phyloP scores from a whole-genome alignment of 768 basidiomycete species.

The Steccherinum ochraceum region DNA sequence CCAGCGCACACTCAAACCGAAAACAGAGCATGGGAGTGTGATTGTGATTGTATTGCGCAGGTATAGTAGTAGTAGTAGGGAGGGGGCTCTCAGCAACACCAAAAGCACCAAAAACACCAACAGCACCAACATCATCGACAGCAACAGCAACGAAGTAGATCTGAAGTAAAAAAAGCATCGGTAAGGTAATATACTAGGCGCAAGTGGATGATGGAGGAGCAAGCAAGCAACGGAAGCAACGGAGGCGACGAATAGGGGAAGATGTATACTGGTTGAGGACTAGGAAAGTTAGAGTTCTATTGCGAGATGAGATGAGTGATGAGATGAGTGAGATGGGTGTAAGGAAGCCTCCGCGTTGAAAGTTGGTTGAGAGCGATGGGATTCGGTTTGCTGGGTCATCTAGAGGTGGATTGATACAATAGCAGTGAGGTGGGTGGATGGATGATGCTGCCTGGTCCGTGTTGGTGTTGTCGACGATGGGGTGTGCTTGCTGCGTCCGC shows the following conservation, averaged over 20 bases:
- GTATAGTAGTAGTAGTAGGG: too few species aligned
- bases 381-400: too few species aligned
- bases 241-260: neutral
- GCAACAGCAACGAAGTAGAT: neutral
- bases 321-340: neutral
- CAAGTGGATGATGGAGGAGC: neutral
- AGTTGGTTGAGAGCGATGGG: too few species aligned
- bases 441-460: neutral
- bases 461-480: neutral
- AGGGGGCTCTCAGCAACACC: too few species aligned
- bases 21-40: too few species aligned
- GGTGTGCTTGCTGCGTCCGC: neutral
- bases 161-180: neutral
- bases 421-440: neutral
- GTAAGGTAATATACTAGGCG: neutral
- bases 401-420: too few species aligned
- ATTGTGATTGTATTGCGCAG: too few species aligned
- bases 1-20: too few species aligned
- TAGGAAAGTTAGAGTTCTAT: neutral
- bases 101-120: neutral
- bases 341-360: too few species aligned
- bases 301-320: neutral
- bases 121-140: neutral
- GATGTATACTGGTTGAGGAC: neutral
- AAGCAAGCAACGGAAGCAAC: neutral